Evolutionary conservation across 257 asterid species (phyloP).

Genomic region (Agastache rugosa): DNA sequence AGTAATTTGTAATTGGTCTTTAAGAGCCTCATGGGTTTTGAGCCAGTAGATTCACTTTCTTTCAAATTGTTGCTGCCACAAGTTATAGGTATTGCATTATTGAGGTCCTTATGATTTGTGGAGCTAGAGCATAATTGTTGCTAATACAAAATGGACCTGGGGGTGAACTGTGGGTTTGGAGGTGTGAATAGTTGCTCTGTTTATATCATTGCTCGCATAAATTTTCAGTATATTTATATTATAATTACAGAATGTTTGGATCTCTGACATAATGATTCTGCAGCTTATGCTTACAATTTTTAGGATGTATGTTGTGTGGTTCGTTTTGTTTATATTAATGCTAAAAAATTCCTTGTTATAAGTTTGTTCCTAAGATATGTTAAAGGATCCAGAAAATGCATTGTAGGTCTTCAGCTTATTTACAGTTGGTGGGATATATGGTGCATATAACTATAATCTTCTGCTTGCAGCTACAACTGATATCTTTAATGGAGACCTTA

Average conservation of each 20-base stretch:
- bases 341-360: neutral
- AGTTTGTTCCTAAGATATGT: slow-evolving; percentile 25
- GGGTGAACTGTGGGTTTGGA: neutral
- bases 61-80: slow-evolving; percentile 4
- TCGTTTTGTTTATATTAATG: slow-evolving; percentile 18
- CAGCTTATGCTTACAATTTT: slow-evolving; percentile 13
- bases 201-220: neutral
- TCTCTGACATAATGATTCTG: neutral
- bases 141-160: neutral
- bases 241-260: neutral
- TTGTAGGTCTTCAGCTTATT: slow-evolving; percentile 25
- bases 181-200: neutral
- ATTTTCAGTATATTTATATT: neutral
- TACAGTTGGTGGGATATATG: slow-evolving; percentile 30
- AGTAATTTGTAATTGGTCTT: neutral
- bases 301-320: slow-evolving; percentile 6
- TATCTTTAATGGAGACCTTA: slow-evolving; percentile 96
- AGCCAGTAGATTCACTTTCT: neutral
- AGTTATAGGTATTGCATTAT: neutral
- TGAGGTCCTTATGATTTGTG: neutral
- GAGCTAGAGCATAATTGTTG: slow-evolving; percentile 3
- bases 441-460: slow-evolving; percentile 39
- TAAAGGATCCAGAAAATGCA: neutral
- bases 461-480: slow-evolving; percentile 87
- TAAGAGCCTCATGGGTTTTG: neutral